Conservation (phyloP, 306 rosid genomes). For the Quillaja saponaria region DNA sequence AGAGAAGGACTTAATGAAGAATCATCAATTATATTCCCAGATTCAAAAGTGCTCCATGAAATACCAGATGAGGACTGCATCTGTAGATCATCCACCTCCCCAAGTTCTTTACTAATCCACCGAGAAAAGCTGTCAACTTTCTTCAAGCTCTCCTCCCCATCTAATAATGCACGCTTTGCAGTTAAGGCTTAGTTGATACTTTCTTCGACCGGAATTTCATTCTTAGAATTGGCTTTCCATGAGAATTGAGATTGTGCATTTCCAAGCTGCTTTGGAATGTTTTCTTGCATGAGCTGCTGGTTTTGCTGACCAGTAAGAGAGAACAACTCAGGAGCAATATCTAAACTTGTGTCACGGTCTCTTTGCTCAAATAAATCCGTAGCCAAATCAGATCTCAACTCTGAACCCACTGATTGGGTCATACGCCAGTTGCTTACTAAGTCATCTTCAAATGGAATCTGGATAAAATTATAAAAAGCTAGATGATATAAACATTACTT, state of each 20-base stretch:
- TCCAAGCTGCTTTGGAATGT: constrained; percentile 36
- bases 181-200: constrained; percentile 48
- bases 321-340: constrained; percentile 35
- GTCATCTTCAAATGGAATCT: constrained; percentile 63
- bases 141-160: constrained; percentile 70
- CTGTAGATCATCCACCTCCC: constrained; percentile 72
- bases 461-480: constrained; percentile 25
- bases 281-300: constrained; percentile 42
- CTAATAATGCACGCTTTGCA: constrained; percentile 56
- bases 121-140: constrained; percentile 93
- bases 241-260: constrained; percentile 41
- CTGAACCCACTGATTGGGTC: constrained; percentile 51
- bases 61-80: constrained; percentile 79
- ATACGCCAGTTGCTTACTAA: constrained; percentile 44
- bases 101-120: constrained; percentile 73
- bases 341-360: constrained; percentile 35
- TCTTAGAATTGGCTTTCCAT: constrained; percentile 35
- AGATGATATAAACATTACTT: constrained; percentile 18
- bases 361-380: no score
- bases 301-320: constrained; percentile 38
- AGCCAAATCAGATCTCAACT: constrained; percentile 41
- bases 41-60: constrained; percentile 78
- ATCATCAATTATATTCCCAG: constrained; percentile 61
- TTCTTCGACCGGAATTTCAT: constrained; percentile 50
- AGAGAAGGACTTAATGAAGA: constrained; percentile 85